phyloP scores from a whole-genome alignment of 1,284 basidiomycete genomes.

The Papiliotrema flavescens region DNA sequence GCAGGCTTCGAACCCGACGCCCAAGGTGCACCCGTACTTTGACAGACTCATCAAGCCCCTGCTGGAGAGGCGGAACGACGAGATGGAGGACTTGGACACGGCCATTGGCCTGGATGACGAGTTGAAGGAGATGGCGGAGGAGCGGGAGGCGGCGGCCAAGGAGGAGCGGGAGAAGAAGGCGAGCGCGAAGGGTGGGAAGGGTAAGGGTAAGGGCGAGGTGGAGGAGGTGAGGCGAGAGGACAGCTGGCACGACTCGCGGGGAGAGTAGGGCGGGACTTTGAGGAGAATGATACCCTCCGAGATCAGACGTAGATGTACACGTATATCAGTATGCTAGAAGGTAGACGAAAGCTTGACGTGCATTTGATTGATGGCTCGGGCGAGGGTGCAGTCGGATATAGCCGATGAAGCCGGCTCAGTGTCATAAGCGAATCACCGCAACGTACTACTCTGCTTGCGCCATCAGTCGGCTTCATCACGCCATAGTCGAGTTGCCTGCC shows the following conservation, averaged over 20 bases:
- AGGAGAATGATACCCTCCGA: no score
- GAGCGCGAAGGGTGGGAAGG: not conserved
- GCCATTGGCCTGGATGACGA: conserved; percentile 51
- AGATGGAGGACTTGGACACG: conserved; percentile 50
- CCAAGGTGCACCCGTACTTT: conserved; percentile 55
- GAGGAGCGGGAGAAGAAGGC: conserved; percentile 1
- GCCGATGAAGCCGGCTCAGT: not conserved
- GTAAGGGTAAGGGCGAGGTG: not conserved
- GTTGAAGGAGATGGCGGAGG: conserved; percentile 7
- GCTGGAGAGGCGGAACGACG: conserved; percentile 51
- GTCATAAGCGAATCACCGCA: no score
- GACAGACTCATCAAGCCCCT: conserved; percentile 56
- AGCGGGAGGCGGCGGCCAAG: not conserved
- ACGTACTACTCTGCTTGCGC: no score
- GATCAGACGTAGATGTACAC: not conserved
- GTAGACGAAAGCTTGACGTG: not conserved
- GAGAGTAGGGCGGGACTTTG: not conserved
- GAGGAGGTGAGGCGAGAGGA: conserved; percentile 4
- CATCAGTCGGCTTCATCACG: no score
- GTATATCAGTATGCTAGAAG: not conserved
- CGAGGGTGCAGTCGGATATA: not conserved
- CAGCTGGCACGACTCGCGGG: conserved; percentile 4
- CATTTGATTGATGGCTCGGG: not conserved
- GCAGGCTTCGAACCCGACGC: conserved; percentile 43
- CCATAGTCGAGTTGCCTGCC: no score